These are phyloP conservation scores for Coniosporium tulheliwenetii DNA, from an alignment of 2,329 filamentous ascomycete species.

Conservation along the genomic window DNA sequence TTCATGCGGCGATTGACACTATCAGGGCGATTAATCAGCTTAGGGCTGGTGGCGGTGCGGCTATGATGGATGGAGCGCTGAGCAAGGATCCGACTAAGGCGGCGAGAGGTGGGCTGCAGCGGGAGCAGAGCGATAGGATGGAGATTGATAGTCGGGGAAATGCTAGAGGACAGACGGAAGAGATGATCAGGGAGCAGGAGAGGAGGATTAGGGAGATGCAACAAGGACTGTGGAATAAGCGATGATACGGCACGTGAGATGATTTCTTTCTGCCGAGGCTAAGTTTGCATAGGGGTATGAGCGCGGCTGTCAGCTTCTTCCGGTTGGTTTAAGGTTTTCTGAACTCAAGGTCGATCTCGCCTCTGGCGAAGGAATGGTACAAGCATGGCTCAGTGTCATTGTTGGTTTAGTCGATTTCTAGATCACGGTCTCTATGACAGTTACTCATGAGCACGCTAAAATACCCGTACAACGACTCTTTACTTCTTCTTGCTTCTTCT, in stretches of 20 bases:
- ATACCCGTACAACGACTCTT: no score
- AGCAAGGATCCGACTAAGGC: constrained; percentile 34
- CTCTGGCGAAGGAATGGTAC: no score
- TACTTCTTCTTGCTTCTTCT: no score
- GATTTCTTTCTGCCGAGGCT: no score
- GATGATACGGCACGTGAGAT: neutral
- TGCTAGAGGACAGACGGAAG: constrained; percentile 44
- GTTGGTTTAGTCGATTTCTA: no score
- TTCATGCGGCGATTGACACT: constrained; percentile 53
- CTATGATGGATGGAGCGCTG: constrained; percentile 46
- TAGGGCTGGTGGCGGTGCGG: constrained; percentile 39
- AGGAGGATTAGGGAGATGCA: constrained; percentile 42
- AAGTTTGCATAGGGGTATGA: no score
- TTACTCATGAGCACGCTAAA: no score
- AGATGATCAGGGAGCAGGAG: constrained; percentile 46
- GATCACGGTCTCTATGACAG: no score
- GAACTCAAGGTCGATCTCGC: no score
- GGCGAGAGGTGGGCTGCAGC: constrained; percentile 7
- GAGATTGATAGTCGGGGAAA: constrained; percentile 45
- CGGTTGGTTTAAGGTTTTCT: no score
- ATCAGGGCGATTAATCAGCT: constrained; percentile 54
- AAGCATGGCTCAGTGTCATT: no score
- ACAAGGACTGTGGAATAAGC: constrained; percentile 36
- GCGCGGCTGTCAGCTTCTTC: no score
- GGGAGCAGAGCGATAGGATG: constrained; percentile 14